Percentiles rank a stretch among this genome's conserved stretches.
Evolutionary conservation across 164 flowering plant genomes (phyloP).

Genomic region (Malania oleifera): DNA sequence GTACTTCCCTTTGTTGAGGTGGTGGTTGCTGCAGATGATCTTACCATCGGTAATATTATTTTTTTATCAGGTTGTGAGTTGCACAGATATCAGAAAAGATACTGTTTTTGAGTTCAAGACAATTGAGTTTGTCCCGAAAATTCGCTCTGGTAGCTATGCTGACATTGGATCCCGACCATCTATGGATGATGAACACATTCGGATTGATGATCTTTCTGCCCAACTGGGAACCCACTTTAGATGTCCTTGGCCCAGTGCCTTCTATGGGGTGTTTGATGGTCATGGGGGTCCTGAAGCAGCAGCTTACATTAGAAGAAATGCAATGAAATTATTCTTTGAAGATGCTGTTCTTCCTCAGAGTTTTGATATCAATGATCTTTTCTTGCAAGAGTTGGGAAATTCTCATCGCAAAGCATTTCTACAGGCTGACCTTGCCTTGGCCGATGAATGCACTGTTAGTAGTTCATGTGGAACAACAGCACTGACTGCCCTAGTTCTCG

Average conservation of each 20-base stretch:
- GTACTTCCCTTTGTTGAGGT: no score
- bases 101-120: constrained; percentile 29
- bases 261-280: constrained; percentile 54
- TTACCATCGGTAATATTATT: neutral
- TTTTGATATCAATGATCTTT: constrained; percentile 22
- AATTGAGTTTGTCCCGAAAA: constrained; percentile 39
- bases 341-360: constrained; percentile 27
- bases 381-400: constrained; percentile 30
- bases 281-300: constrained; percentile 49
- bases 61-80: constrained; percentile 36
- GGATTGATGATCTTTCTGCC: constrained; percentile 63
- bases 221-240: constrained; percentile 43
- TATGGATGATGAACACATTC: constrained; percentile 84
- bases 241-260: constrained; percentile 48
- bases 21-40: no score
- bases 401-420: constrained; percentile 36
- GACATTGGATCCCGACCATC: constrained; percentile 60
- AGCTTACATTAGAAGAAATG: constrained; percentile 34
- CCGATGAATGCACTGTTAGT: constrained; percentile 36
- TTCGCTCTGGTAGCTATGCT: constrained; percentile 78
- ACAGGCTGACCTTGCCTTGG: constrained; percentile 49
- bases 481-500: constrained; percentile 53
- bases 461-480: constrained; percentile 56
- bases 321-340: constrained; percentile 35
- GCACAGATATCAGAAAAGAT: constrained; percentile 25